Conservation (phyloP, 2,329 filamentous ascomycete species). For the Zopfia rhizophila region DNA sequence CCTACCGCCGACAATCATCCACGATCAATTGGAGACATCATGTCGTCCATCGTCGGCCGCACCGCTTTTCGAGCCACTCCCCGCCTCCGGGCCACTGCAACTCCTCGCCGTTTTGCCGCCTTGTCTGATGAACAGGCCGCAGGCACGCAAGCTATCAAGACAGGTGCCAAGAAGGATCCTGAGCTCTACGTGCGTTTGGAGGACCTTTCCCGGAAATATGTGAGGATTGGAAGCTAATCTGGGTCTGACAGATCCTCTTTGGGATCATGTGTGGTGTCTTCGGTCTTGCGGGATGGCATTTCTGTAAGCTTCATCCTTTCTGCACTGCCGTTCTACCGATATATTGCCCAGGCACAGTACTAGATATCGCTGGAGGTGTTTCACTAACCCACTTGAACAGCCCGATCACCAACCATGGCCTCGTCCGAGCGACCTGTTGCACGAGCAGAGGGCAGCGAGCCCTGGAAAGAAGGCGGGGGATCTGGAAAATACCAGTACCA, state of each 20-base stretch:
- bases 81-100: conserved; percentile 53
- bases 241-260: conserved; percentile 76
- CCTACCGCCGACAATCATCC: conserved; percentile 14
- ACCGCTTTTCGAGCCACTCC: conserved; percentile 59
- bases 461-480: conserved; percentile 78
- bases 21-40: conserved; percentile 46
- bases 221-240: conserved; percentile 33
- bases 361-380: not conserved
- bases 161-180: conserved; percentile 75
- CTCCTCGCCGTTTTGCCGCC: conserved; percentile 47
- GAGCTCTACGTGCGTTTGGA: conserved; percentile 75
- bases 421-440: conserved; percentile 83
- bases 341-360: conserved; percentile 1
- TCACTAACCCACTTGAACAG: conserved; percentile 55
- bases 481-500: conserved; percentile 71
- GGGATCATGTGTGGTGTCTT: conserved; percentile 91
- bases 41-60: conserved; percentile 60
- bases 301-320: conserved; percentile 65
- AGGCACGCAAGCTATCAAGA: conserved; percentile 63
- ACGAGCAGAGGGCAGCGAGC: conserved; percentile 82
- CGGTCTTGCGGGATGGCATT: conserved; percentile 88
- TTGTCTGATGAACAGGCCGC: conserved; percentile 58
- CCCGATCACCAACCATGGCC: conserved; percentile 83
- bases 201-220: not conserved
- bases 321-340: not conserved